These are phyloP conservation scores for Taiozyma sp. DNA, from an alignment of 1,139 yeast genomes.

Conservation along the genomic window DNA sequence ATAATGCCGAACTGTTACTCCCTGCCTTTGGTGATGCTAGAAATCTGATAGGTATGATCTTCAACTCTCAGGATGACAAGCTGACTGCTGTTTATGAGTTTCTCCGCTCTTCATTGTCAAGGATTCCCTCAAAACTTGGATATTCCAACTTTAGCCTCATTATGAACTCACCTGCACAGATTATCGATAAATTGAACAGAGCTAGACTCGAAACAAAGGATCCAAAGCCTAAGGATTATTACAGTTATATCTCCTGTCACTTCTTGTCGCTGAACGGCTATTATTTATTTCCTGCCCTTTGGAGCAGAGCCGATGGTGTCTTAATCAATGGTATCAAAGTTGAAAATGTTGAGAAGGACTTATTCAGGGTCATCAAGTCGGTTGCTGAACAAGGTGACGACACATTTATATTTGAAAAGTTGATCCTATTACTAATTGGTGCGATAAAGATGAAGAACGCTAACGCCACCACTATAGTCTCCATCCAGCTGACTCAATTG, in stretches of 20 bases:
- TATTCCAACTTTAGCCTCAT: slow-evolving; percentile 12
- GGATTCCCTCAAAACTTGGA: slow-evolving; percentile 34
- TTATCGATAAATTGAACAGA: slow-evolving; percentile 15
- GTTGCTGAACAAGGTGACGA: slow-evolving; percentile 11
- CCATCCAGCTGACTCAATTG: slow-evolving; percentile 20
- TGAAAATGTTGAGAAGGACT: slow-evolving; percentile 30
- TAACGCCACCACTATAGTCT: slow-evolving; percentile 11
- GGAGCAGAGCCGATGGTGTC: slow-evolving; percentile 27
- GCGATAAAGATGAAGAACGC: slow-evolving; percentile 24
- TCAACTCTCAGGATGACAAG: slow-evolving; percentile 33
- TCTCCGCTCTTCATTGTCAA: slow-evolving; percentile 50
- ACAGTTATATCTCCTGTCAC: slow-evolving; percentile 7
- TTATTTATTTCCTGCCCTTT: slow-evolving; percentile 19
- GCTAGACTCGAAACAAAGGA: slow-evolving; percentile 10
- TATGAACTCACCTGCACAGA: slow-evolving; percentile 4
- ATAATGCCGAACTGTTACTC: slow-evolving; percentile 45
- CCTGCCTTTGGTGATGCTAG: slow-evolving; percentile 68
- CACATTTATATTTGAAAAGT: slow-evolving; percentile 14
- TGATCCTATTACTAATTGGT: slow-evolving; percentile 25
- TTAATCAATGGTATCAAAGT: slow-evolving; percentile 27
- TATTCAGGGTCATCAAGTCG: slow-evolving; percentile 21
- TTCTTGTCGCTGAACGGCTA: slow-evolving; percentile 19
- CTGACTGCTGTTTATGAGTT: slow-evolving; percentile 45
- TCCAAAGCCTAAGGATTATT: slow-evolving; percentile 3
- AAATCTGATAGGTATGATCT: slow-evolving; percentile 58